Percentiles rank a stretch among this genome's conserved stretches.
Conservation (phyloP, 1,139 yeast species). For the Hyphopichia khmerensis region DNA sequence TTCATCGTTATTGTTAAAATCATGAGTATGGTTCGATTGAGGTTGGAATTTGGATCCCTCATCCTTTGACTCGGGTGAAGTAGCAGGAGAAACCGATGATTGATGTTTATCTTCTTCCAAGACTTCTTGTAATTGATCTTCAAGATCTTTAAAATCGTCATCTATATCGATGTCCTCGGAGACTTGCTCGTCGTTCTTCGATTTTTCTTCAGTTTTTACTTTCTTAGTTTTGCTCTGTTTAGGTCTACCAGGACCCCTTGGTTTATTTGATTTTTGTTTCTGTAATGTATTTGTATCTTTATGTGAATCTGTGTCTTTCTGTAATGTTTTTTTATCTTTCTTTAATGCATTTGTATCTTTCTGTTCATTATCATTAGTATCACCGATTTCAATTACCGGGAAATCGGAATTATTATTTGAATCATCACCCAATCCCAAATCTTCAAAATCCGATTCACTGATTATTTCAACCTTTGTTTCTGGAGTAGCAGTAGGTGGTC, state of each 20-base stretch:
- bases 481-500: conserved; percentile 12
- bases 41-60: not conserved
- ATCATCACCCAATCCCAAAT: conserved; percentile 16
- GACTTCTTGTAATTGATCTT: conserved; percentile 45
- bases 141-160: conserved; percentile 47
- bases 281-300: too few relatives aligned
- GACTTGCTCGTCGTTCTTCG: conserved; percentile 2
- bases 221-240: conserved; percentile 3
- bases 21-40: not conserved
- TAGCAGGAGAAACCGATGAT: not conserved
- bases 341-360: too few relatives aligned
- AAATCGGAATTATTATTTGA: conserved; percentile 5
- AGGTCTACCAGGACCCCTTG: not conserved
- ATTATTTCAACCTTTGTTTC: conserved; percentile 18
- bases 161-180: conserved; percentile 23
- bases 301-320: too few relatives aligned
- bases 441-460: conserved; percentile 30
- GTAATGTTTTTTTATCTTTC: too few relatives aligned
- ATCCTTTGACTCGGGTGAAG: not conserved
- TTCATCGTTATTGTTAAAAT: not conserved
- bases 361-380: conserved; percentile 2
- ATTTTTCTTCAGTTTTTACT: conserved; percentile 3
- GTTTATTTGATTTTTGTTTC: not conserved
- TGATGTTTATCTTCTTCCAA: conserved; percentile 26
- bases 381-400: conserved; percentile 10